Percentiles rank a stretch among this genome's conserved stretches.
Conservation (phyloP, 441 rosid species). For the Mallotus japonicus region DNA sequence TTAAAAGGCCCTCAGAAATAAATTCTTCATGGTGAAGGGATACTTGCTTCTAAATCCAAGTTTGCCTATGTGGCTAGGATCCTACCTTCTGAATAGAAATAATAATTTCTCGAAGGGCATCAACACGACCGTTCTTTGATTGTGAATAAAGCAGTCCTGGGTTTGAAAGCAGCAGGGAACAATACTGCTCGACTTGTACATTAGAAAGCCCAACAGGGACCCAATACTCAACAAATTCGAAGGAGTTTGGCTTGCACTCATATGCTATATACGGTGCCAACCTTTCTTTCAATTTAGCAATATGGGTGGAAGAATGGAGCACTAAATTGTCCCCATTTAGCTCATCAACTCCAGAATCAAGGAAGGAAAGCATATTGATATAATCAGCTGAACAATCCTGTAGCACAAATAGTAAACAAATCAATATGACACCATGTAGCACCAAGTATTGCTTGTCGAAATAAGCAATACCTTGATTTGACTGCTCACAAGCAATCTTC, state of each 20-base stretch:
- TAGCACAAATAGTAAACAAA: neutral
- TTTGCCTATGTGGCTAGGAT: neutral
- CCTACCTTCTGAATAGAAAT: constrained; percentile 40
- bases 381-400: constrained; percentile 29
- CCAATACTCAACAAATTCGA: constrained; percentile 42
- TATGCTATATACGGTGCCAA: constrained; percentile 21
- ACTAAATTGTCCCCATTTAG: constrained; percentile 6
- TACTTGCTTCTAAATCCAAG: neutral
- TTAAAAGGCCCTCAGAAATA: neutral
- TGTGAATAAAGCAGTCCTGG: constrained; percentile 28
- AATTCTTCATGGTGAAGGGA: neutral
- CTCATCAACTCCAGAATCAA: constrained; percentile 24
- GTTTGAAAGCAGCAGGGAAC: constrained; percentile 40
- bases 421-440: neutral
- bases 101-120: constrained; percentile 33
- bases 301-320: constrained; percentile 10
- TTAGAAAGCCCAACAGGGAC: constrained; percentile 44
- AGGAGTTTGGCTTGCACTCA: constrained; percentile 27
- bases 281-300: constrained; percentile 26
- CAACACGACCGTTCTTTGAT: constrained; percentile 27
- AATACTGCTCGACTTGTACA: constrained; percentile 51
- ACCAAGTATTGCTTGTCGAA: neutral
- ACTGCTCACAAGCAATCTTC: constrained; percentile 32
- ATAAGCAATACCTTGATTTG: constrained; percentile 29
- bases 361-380: constrained; percentile 27